Evolutionary conservation across 1,284 basidiomycete species (phyloP).

Genomic region (Cryptococcus sp.): DNA sequence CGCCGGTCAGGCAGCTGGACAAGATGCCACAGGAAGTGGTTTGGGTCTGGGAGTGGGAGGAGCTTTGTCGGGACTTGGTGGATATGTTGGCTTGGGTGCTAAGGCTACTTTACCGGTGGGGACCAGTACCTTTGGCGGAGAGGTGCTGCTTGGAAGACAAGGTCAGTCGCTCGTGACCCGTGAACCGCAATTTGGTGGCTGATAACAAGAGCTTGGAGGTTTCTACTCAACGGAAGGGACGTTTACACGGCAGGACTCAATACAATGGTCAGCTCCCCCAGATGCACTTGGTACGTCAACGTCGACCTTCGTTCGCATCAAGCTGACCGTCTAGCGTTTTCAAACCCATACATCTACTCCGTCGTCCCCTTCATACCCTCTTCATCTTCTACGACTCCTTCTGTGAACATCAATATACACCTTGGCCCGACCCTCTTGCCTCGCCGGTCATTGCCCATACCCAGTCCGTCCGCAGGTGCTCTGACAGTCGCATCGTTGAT

Average conservation of each 20-base stretch:
- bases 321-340: slow-evolving; percentile 55
- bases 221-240: slow-evolving; percentile 69
- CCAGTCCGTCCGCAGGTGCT: slow-evolving; percentile 40
- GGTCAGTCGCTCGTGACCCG: too few species aligned
- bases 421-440: slow-evolving; percentile 66
- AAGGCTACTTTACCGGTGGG: slow-evolving; percentile 65
- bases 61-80: slow-evolving; percentile 71
- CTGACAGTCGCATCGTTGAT: slow-evolving; percentile 13
- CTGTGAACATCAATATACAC: slow-evolving; percentile 68
- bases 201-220: slow-evolving; percentile 61
- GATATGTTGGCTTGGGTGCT: slow-evolving; percentile 79
- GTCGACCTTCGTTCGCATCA: neutral
- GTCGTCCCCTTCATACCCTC: slow-evolving; percentile 52
- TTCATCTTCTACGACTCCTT: slow-evolving; percentile 35
- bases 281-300: slow-evolving; percentile 65
- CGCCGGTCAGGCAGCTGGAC: slow-evolving; percentile 1
- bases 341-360: slow-evolving; percentile 80
- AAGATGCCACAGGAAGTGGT: slow-evolving; percentile 7
- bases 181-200: too few species aligned
- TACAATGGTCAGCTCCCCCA: slow-evolving; percentile 75
- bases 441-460: slow-evolving; percentile 64
- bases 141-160: slow-evolving; percentile 73
- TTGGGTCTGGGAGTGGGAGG: slow-evolving; percentile 20
- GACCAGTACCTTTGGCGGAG: slow-evolving; percentile 58
- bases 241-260: slow-evolving; percentile 55